Evolutionary conservation across 2,329 filamentous ascomycete genomes (phyloP).

Genomic region (Huntiella decipiens): DNA sequence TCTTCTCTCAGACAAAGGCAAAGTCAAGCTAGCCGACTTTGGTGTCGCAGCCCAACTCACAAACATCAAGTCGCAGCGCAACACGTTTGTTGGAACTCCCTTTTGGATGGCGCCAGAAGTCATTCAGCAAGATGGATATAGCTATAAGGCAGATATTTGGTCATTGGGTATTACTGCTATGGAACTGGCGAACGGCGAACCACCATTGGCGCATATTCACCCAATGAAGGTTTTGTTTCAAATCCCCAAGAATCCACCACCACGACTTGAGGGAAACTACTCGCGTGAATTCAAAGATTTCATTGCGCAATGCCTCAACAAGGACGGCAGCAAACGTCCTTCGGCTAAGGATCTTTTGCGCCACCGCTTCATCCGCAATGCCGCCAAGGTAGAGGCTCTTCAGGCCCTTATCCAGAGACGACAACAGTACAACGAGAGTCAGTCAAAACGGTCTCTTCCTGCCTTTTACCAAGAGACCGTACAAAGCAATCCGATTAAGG

Average conservation of each 20-base stretch:
- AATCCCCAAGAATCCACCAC: conserved; percentile 75
- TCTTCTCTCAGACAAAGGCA: conserved; percentile 73
- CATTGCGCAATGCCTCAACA: conserved; percentile 72
- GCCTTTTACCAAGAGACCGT: conserved; percentile 91
- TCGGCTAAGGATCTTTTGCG: conserved; percentile 72
- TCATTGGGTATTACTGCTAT: conserved; percentile 82
- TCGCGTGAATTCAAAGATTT: conserved; percentile 91
- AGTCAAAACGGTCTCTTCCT: conserved; percentile 47
- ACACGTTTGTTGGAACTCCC: conserved; percentile 93
- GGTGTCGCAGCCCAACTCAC: conserved; percentile 91
- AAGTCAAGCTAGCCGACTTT: conserved; percentile 92
- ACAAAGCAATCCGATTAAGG: conserved; percentile 44
- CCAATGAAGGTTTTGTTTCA: conserved; percentile 89
- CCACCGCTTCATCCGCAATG: conserved; percentile 72
- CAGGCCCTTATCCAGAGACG: conserved; percentile 73
- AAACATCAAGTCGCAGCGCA: conserved; percentile 91
- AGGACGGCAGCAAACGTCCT: conserved; percentile 70
- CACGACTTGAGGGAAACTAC: conserved; percentile 68
- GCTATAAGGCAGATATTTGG: conserved; percentile 89
- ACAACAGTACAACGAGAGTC: conserved; percentile 62
- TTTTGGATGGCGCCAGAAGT: conserved; percentile 97
- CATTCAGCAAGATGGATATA: conserved; percentile 65
- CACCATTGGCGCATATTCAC: conserved; percentile 68
- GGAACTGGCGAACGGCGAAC: conserved; percentile 73
- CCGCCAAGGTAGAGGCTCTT: conserved; percentile 72